A percentile compares a stretch with the other conserved stretches of the same genome.
Evolutionary conservation across 2,329 filamentous ascomycete species (phyloP).

Genomic region (Onygenales sp.): DNA sequence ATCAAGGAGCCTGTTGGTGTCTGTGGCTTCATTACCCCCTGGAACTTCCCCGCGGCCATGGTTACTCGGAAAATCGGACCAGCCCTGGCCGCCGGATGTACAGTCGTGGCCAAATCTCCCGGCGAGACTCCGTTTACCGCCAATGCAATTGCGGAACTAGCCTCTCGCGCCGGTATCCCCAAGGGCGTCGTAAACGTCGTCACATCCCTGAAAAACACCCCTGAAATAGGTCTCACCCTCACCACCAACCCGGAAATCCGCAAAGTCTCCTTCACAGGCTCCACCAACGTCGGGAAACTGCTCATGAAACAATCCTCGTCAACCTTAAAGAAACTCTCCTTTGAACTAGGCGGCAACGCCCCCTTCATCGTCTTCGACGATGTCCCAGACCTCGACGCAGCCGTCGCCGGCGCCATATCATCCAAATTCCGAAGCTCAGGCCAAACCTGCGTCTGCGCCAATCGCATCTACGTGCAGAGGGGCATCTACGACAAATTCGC

Average conservation of each 20-base stretch:
- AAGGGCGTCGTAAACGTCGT: slow-evolving; percentile 86
- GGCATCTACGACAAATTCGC: slow-evolving; percentile 47
- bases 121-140: slow-evolving; percentile 88
- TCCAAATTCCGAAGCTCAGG: slow-evolving; percentile 92
- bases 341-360: slow-evolving; percentile 90
- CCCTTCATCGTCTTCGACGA: slow-evolving; percentile 97
- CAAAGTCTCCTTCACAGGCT: slow-evolving; percentile 91
- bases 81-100: slow-evolving; percentile 84
- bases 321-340: slow-evolving; percentile 76
- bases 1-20: slow-evolving; percentile 60
- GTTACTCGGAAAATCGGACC: slow-evolving; percentile 44
- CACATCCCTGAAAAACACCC: slow-evolving; percentile 68
- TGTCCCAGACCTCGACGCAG: slow-evolving; percentile 68
- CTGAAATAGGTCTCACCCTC: slow-evolving; percentile 65
- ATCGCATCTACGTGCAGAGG: slow-evolving; percentile 44
- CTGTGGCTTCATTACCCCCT: slow-evolving; percentile 57
- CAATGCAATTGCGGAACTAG: slow-evolving; percentile 78
- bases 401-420: slow-evolving; percentile 71
- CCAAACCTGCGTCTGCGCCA: slow-evolving; percentile 87
- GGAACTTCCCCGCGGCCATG: slow-evolving; percentile 53
- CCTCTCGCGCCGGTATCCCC: slow-evolving; percentile 77
- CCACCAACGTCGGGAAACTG: slow-evolving; percentile 56
- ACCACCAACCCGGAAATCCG: slow-evolving; percentile 68
- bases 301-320: slow-evolving; percentile 83
- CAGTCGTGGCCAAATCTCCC: slow-evolving; percentile 83